A percentile compares a stretch with the other conserved stretches of the same genome.
Conservation (phyloP, 305 asterid species). For the Fraxinus angustifolia region DNA sequence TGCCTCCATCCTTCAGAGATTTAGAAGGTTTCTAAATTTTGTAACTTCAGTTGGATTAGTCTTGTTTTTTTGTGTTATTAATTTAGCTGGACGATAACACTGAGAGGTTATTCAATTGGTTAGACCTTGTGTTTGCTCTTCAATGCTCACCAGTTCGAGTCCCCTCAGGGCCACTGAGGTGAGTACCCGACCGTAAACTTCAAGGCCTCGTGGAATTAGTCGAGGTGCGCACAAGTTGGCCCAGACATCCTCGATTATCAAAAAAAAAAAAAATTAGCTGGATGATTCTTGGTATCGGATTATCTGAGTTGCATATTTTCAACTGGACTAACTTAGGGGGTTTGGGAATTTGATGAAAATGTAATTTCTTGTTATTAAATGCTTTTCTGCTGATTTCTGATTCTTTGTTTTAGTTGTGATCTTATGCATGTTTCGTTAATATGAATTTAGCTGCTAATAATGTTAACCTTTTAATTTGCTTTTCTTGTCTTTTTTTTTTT, state of each 20-base stretch:
- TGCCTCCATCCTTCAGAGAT: not conserved
- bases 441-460: constrained; percentile 6
- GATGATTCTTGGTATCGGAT: not conserved
- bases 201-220: too few relatives aligned
- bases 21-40: not conserved
- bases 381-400: constrained; percentile 17
- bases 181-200: too few relatives aligned
- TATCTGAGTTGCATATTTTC: not conserved
- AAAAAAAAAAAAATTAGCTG: too few relatives aligned
- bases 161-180: too few relatives aligned
- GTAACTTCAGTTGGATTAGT: not conserved
- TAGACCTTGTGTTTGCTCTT: too few relatives aligned
- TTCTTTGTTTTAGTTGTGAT: constrained; percentile 12
- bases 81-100: not conserved
- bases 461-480: constrained; percentile 7
- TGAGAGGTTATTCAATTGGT: too few relatives aligned
- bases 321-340: not conserved
- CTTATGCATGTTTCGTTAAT: not conserved
- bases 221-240: too few relatives aligned
- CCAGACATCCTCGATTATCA: too few relatives aligned
- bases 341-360: not conserved
- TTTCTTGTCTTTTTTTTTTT: not conserved
- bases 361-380: not conserved
- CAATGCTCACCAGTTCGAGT: too few relatives aligned
- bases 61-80: not conserved